A percentile compares a stretch with the other conserved stretches of the same genome.
These are phyloP conservation scores for Suillus fuscotomentosus DNA, from an alignment of 768 basidiomycete genomes.

Conservation along the genomic window DNA sequence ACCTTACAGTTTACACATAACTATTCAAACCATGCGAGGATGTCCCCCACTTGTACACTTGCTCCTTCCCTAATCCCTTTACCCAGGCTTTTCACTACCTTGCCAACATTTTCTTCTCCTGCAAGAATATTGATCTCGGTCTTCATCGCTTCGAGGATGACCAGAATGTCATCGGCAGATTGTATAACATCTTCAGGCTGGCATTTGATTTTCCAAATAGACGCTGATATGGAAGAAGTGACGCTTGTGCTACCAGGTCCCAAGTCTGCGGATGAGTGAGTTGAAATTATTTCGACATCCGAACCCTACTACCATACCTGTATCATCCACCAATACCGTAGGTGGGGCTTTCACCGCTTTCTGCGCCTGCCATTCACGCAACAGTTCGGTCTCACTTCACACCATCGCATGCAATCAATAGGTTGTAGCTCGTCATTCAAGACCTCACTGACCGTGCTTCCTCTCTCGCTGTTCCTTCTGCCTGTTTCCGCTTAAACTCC, in stretches of 20 bases:
- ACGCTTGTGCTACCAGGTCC: constrained; percentile 9
- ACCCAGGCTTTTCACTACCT: constrained; percentile 38
- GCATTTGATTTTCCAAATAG: constrained; percentile 48
- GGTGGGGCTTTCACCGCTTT: constrained; percentile 16
- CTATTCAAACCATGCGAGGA: constrained; percentile 35
- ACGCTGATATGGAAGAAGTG: constrained; percentile 10
- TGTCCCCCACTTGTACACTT: constrained; percentile 46
- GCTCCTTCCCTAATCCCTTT: constrained; percentile 42
- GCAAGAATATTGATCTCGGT: constrained; percentile 53
- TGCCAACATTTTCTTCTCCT: constrained; percentile 45
- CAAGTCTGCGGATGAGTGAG: constrained; percentile 2
- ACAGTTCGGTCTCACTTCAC: constrained; percentile 40
- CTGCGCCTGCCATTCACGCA: constrained; percentile 42
- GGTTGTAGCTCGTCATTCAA: neutral
- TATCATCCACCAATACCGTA: neutral
- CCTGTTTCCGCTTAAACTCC: constrained; percentile 41
- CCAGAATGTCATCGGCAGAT: constrained; percentile 40
- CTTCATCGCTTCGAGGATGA: constrained; percentile 67
- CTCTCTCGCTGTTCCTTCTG: constrained; percentile 34
- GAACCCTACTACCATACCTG: neutral
- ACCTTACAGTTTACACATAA: neutral
- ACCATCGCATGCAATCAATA: constrained; percentile 6
- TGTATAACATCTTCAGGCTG: constrained; percentile 40
- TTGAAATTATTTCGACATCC: neutral
- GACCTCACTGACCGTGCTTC: constrained; percentile 36